Base-by-base conservation (phyloP, 1,284 basidiomycete genomes). In the Apiotrichum siamense region DNA sequence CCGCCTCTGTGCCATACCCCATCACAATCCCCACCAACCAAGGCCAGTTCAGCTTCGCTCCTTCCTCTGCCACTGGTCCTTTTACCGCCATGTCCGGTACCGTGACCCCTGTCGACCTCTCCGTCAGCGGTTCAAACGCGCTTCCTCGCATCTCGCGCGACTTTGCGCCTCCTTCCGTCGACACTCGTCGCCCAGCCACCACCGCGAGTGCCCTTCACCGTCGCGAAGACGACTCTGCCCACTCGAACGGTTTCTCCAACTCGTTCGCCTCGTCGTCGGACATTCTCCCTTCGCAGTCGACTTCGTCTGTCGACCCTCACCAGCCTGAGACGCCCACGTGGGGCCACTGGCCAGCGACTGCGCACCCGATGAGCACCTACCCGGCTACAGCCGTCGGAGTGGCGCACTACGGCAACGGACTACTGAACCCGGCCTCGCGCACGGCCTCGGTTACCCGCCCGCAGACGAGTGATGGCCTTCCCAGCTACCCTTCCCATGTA, bases 141-240 rank as follows among this genome's bases (percentile, higher is more conserved):
- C 61, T 74, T 9, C 70, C 72, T 7, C 65, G 69, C 20, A 74
- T 72, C 42, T 70, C 66, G 13, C 62, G 68, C 17, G 68, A 74
- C 37, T 74, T 74, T 53, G 63, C 60, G 9, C 54, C 68, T 18
- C 69, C 70, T 3, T 59, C 58, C 10, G 60, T 49, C 33, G 69
- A 71, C 33, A 64, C 68, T 7, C 58, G 69, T 20, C 58, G 69
- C 38, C 72, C 72, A 9, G 68, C 70, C 2, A 72, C 72, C 3
- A 66, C 68, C 13, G 65, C 61, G 18, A 70, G 69, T 10, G 62
- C 65, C 2, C 40, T 68, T n/a, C 58, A 64, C 50, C 51, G 59
- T 11, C 32, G 18, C 11, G 35, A 43, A 11, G 44, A 41, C 31
- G 41, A 37, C 45, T 38, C 29, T 21, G 21, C 31, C 31, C 32